A percentile compares a stretch with the other conserved stretches of the same genome.
Evolutionary conservation across 2,329 filamentous ascomycete species (phyloP).

Genomic region (Cordyceps farinosa): DNA sequence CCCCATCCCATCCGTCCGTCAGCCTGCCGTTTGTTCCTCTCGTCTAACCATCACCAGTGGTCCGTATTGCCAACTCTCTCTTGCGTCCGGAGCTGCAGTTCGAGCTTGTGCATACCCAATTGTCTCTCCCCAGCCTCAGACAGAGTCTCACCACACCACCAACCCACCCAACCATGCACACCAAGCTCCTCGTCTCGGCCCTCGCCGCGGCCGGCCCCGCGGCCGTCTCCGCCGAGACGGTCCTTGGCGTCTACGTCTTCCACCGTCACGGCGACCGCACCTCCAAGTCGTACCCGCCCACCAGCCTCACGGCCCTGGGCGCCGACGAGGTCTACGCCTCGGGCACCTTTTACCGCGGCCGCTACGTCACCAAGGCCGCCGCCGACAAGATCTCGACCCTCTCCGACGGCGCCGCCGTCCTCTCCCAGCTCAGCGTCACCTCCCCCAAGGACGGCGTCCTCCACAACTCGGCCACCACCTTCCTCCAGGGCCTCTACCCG

Average conservation of each 20-base stretch:
- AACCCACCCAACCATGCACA: conserved; percentile 32
- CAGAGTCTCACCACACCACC: conserved; percentile 1
- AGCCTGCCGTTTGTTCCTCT: not conserved
- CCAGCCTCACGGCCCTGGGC: conserved; percentile 73
- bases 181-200: conserved; percentile 40
- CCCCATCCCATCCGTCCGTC: not conserved
- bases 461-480: conserved; percentile 73
- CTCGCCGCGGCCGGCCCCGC: conserved; percentile 36
- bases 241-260: conserved; percentile 83
- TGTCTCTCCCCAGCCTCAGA: not conserved
- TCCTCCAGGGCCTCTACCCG: conserved; percentile 84
- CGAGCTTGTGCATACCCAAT: not conserved
- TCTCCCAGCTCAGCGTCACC: conserved; percentile 67
- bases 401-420: conserved; percentile 60
- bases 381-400: conserved; percentile 62
- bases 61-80: not conserved
- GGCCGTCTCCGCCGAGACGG: conserved; percentile 50
- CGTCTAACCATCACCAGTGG: not conserved
- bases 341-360: conserved; percentile 70
- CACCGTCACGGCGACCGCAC: conserved; percentile 88
- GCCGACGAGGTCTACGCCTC: conserved; percentile 70
- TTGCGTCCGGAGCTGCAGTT: not conserved
- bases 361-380: conserved; percentile 65
- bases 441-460: conserved; percentile 74
- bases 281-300: conserved; percentile 67